Percentiles rank a stretch among this genome's conserved stretches.
Conservation (phyloP, 805 yeast species). For the Yamadazyma takamatsuzukensis region DNA sequence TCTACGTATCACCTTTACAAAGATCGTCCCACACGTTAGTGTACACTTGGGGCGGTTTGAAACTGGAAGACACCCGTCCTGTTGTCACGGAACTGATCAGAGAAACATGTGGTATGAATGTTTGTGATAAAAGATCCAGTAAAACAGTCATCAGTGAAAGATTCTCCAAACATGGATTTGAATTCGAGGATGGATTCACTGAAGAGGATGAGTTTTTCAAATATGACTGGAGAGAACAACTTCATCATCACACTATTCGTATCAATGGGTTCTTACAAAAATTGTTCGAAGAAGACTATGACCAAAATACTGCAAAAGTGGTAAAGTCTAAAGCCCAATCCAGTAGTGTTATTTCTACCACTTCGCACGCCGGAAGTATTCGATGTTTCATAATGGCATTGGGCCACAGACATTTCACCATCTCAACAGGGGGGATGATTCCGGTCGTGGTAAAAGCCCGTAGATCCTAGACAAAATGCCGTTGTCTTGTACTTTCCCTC, state of each 20-base stretch:
- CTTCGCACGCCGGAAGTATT: constrained; percentile 53
- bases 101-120: constrained; percentile 58
- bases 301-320: constrained; percentile 3
- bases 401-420: constrained; percentile 53
- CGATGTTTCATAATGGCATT: constrained; percentile 42
- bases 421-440: constrained; percentile 65
- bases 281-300: constrained; percentile 18
- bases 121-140: constrained; percentile 56
- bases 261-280: constrained; percentile 42
- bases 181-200: constrained; percentile 38
- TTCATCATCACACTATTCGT: constrained; percentile 48
- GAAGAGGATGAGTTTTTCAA: constrained; percentile 49
- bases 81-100: constrained; percentile 44
- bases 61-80: constrained; percentile 22
- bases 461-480: constrained; percentile 8
- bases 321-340: constrained; percentile 11
- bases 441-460: constrained; percentile 51
- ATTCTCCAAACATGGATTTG: constrained; percentile 33
- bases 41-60: constrained; percentile 46
- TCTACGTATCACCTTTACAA: constrained; percentile 61
- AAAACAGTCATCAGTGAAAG: constrained; percentile 36
- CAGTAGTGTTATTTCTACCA: constrained; percentile 35
- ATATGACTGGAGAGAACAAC: constrained; percentile 41
- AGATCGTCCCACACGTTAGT: constrained; percentile 57
- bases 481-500: not conserved